Evolutionary conservation across 352 stramenopile species (phyloP), one percentile per base, ranked within the genome.

Genomic region (Globisporangium sylvaticum): DNA sequence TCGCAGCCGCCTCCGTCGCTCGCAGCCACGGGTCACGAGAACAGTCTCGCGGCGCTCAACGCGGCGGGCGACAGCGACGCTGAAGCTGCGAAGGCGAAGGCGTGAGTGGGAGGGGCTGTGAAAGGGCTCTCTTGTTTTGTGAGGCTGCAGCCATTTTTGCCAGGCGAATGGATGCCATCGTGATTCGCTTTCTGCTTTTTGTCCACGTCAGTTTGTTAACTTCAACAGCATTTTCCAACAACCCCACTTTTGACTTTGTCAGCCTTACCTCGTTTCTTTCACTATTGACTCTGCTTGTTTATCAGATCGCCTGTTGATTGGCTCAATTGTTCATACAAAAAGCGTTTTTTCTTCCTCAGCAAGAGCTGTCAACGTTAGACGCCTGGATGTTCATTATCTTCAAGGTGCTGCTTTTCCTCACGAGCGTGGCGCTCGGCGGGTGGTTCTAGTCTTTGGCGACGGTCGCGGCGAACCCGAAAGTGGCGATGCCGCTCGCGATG

Each of bases 11-110:
- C 42, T 22, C 6, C 66, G 25, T 75, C 73, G 37, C 70, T 78
- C 53, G 46, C 31, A 27, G 48, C 73, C 39, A 55, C 73, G 31
- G 70, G 58, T 14, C 73, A 81, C 56, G 73, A 81, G 44, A 76
- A 61, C 18, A 70, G 71, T 20, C 69, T 85, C 55, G 73, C 78
- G 7, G 69, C 79, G 48, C 73, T 84, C 20, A 84, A 84, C 58
- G 64, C 64, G 10, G 73, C 69, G 29, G 78, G 81, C 54, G 78
- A 76, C 27, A 74, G 69, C 60, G 67, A 73, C 29, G 65, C 42
- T 22, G 42, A 57, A 29, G 50, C 24, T 32, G 24, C 71, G 10
- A 48, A 24, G 27, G 71, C 70, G 31, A 72, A 65, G 39, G 53
- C 46, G 22, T 66, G n/a, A 55, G 12, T 18, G 22, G 7, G 37